Conservation (phyloP, 2,329 filamentous ascomycete species). For the Lecanicillium sp. region DNA sequence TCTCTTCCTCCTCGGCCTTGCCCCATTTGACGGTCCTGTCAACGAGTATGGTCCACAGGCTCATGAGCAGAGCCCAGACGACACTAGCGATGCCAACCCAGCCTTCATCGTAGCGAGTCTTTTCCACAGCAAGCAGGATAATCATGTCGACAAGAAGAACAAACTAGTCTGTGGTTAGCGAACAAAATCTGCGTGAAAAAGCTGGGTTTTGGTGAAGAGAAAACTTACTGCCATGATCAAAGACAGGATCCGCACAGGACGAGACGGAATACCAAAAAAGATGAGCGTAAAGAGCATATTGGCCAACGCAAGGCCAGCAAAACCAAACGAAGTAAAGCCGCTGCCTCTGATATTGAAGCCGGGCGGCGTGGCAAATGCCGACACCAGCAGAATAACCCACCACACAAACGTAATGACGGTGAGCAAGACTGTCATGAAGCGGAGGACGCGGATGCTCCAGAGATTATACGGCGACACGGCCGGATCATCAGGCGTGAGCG, state of each 20-base stretch:
- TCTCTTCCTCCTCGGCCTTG: conserved; percentile 85
- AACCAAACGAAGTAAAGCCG: conserved; percentile 86
- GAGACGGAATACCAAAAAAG: conserved; percentile 82
- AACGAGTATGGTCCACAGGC: conserved; percentile 68
- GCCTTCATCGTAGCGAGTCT: conserved; percentile 73
- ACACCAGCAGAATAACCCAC: conserved; percentile 87
- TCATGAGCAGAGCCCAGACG: conserved; percentile 70
- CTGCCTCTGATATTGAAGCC: conserved; percentile 79
- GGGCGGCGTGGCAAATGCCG: conserved; percentile 83
- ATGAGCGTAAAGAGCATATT: conserved; percentile 70
- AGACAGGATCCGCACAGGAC: conserved; percentile 66
- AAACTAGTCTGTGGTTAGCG: conserved; percentile 13
- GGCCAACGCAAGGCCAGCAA: conserved; percentile 67
- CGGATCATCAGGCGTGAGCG: conserved; percentile 32
- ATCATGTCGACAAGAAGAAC: conserved; percentile 56
- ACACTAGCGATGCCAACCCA: conserved; percentile 87
- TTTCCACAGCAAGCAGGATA: conserved; percentile 66
- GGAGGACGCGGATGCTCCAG: conserved; percentile 76
- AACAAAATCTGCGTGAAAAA: conserved; percentile 32
- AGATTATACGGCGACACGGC: conserved; percentile 87
- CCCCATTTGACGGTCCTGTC: conserved; percentile 85
- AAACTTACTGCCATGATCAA: conserved; percentile 47
- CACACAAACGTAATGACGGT: conserved; percentile 72
- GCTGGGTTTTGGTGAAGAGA: conserved; percentile 11
- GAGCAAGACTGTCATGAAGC: conserved; percentile 71